Evolutionary conservation across 345 rosid species (phyloP).

Genomic region (Cardamine chenopodiifolia): DNA sequence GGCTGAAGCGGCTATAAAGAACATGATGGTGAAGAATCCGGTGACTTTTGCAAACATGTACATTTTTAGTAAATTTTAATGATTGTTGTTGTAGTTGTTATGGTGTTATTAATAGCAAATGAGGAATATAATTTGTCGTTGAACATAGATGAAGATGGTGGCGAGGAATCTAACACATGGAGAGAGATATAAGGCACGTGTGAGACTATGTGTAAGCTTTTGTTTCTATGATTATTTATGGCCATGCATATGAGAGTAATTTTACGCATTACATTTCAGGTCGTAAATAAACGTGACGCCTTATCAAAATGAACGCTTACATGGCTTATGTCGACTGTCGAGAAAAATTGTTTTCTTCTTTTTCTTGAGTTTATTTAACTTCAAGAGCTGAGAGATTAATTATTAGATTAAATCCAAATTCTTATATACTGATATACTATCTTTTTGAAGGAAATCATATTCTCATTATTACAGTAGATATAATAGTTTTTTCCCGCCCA

Average conservation of each 20-base stretch:
- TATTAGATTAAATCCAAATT: neutral
- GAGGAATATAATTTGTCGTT: slow-evolving; percentile 26
- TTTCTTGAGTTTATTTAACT: neutral
- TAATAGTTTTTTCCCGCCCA: neutral
- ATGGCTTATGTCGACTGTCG: neutral
- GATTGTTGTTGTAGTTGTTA: slow-evolving; percentile 12
- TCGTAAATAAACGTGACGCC: neutral
- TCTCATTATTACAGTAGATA: slow-evolving; percentile 1
- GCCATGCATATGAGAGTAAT: slow-evolving; percentile 36
- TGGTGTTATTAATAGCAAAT: slow-evolving; percentile 20
- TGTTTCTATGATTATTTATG: slow-evolving; percentile 28
- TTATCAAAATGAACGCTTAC: neutral
- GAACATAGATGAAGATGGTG: slow-evolving; percentile 35
- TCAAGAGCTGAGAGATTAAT: neutral
- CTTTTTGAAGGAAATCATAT: slow-evolving; percentile 1
- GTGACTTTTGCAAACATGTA: slow-evolving; percentile 31
- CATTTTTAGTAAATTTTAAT: slow-evolving; percentile 32
- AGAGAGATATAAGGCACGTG: slow-evolving; percentile 39
- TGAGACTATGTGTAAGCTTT: slow-evolving; percentile 44
- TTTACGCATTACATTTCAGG: slow-evolving; percentile 16
- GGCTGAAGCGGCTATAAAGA: slow-evolving; percentile 38
- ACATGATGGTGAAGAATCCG: slow-evolving; percentile 35
- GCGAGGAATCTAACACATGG: slow-evolving; percentile 42
- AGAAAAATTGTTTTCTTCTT: neutral
- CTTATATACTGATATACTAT: neutral